Evolutionary conservation across 257 asterid species (phyloP), one percentile per base, ranked within the genome.

Genomic region (Mitragyna speciosa): DNA sequence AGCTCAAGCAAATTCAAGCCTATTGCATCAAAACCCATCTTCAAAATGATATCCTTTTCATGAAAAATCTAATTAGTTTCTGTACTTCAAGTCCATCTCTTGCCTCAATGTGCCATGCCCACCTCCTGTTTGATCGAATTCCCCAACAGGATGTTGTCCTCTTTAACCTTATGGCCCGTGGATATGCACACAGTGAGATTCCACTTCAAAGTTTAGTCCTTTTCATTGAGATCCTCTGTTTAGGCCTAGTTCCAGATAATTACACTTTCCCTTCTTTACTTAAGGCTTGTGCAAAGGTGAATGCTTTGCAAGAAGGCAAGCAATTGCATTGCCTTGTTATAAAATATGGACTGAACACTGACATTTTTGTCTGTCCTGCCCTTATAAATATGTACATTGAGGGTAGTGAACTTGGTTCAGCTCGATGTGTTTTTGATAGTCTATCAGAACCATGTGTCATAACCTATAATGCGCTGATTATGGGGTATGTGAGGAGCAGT

Each of bases 211-310:
- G 77, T 36, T 80, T 87, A 24, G n/a, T 76, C 45, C 74, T 75
- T 43, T 84, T 84, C 45, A 69, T 70, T 36, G 70, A 77, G 63
- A 58, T 86, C 48, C 72, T 82, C 5, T 26, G 67, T n/a, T 79
- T 58, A 16, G 83, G 79, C 72, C 43, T 79, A 20, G 58, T 71
- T 24, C 87, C 88, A 10, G 89, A 87, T 84, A 61, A 69, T 43
- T 86, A 86, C 70, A 84, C 87, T 31, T 86, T 86, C 78, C 89
- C 87, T 68, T 86, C 89, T 77, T 65, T 86, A 11, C 80, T 84
- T 24, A 86, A 86, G 72, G 83, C 88, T 26, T 86, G 89, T 66
- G 88, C 86, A 0, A 76, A 77, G 43, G 81, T 63, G 10, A 58
- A 73, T 64, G 86, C 86, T 59, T 70, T 82, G 10, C 73, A 76